phyloP scores from a whole-genome alignment of 257 asterid species.

The Catharanthus roseus region DNA sequence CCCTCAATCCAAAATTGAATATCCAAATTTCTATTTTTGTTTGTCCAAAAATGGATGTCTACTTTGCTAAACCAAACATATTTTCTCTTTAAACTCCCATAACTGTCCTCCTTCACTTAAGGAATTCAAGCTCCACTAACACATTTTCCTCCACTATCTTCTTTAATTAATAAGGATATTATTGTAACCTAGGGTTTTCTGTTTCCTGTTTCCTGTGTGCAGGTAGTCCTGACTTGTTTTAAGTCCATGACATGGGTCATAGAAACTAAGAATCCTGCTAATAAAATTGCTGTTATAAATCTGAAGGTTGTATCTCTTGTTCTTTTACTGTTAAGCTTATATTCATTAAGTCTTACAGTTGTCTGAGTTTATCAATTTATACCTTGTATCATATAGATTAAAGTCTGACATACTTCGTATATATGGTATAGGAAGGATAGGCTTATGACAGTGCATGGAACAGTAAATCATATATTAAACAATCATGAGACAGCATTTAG shows the following conservation, averaged over 20 bases:
- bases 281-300: constrained; percentile 63
- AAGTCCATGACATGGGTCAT: constrained; percentile 71
- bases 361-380: background rate
- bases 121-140: too few species aligned
- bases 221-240: constrained; percentile 72
- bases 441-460: background rate
- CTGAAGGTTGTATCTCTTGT: constrained; percentile 42
- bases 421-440: background rate
- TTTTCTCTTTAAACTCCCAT: too few species aligned
- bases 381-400: background rate
- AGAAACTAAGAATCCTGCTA: constrained; percentile 47
- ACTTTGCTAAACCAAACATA: too few species aligned
- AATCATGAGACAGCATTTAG: background rate
- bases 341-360: background rate
- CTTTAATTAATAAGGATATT: too few species aligned
- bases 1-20: too few species aligned
- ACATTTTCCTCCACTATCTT: too few species aligned
- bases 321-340: background rate
- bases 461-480: background rate
- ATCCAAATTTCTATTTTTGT: too few species aligned
- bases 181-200: too few species aligned
- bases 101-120: too few species aligned
- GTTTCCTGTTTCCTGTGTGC: constrained; percentile 16
- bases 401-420: background rate
- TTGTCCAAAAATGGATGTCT: too few species aligned